Conservation (phyloP, 192 early-diverging fungal species). For the Phlyctochytrium planicorne region DNA sequence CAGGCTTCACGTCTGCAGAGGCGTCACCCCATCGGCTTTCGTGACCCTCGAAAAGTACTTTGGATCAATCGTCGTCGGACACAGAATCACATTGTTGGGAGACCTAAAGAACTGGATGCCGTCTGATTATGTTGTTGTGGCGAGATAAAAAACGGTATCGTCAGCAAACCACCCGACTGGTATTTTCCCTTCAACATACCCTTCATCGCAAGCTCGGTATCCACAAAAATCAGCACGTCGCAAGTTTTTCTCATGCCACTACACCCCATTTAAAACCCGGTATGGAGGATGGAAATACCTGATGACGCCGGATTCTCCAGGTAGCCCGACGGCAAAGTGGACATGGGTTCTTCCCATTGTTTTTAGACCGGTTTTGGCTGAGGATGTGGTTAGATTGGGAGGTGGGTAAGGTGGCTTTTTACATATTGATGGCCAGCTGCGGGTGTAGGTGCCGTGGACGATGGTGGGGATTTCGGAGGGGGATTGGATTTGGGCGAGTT, state of each 20-base stretch:
- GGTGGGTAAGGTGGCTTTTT: neutral
- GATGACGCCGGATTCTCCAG: conserved; percentile 65
- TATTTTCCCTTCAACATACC: conserved; percentile 25
- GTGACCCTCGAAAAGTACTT: too few relatives aligned
- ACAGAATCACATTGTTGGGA: conserved; percentile 79
- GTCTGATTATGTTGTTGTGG: conserved; percentile 35
- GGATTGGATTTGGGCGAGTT: conserved; percentile 45
- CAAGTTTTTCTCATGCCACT: conserved; percentile 70
- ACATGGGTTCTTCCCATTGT: conserved; percentile 87
- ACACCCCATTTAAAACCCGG: conserved; percentile 9
- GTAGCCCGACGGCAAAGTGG: conserved; percentile 77
- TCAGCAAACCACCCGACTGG: neutral
- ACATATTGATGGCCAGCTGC: conserved; percentile 50
- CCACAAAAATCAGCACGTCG: conserved; percentile 80
- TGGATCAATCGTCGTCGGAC: neutral
- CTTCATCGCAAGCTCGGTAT: conserved; percentile 62
- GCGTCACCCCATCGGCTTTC: too few relatives aligned
- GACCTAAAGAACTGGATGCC: conserved; percentile 77
- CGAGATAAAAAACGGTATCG: neutral
- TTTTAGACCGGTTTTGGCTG: conserved; percentile 57
- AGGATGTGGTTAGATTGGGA: neutral
- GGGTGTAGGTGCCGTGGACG: conserved; percentile 70
- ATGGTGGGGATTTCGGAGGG: conserved; percentile 47
- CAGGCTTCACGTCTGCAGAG: too few relatives aligned
- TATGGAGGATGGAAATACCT: conserved; percentile 52